These are phyloP conservation scores for Acacia melanoxylon DNA, from an alignment of 306 rosid genomes.

Conservation along the genomic window DNA sequence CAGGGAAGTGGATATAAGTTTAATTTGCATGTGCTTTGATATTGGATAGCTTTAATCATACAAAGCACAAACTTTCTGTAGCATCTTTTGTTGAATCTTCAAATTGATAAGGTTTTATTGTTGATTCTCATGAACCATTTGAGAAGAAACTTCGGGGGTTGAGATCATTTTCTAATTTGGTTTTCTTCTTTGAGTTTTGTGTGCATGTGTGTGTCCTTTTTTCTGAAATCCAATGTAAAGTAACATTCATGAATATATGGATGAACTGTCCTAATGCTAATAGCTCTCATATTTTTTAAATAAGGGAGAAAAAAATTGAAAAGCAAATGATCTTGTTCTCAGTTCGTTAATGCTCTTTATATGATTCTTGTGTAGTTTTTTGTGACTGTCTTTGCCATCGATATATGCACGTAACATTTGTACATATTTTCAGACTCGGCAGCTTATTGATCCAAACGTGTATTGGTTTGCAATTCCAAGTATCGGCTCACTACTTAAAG, in stretches of 20 bases:
- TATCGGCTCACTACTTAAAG: constrained; percentile 83
- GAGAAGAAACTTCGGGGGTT: neutral
- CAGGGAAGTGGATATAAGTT: neutral
- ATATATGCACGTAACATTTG: constrained; percentile 23
- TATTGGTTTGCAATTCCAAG: constrained; percentile 89
- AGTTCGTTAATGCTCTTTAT: neutral
- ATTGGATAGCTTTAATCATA: constrained; percentile 9
- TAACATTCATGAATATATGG: constrained; percentile 26
- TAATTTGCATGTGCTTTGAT: neutral
- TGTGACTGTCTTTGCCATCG: constrained; percentile 5
- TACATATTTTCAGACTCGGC: constrained; percentile 64
- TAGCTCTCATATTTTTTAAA: constrained; percentile 6
- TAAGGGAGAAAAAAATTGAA: neutral
- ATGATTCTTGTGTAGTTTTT: constrained; percentile 10
- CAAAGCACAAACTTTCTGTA: neutral
- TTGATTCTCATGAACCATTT: neutral
- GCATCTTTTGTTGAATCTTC: constrained; percentile 3
- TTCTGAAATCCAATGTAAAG: constrained; percentile 17
- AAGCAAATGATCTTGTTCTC: constrained; percentile 16
- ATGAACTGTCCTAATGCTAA: neutral
- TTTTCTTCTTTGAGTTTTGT: neutral
- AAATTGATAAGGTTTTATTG: neutral
- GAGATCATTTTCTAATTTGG: neutral
- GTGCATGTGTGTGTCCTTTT: neutral
- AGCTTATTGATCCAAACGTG: constrained; percentile 81